Evolutionary conservation across 371 early-diverging fungal species (phyloP), one percentile per base, ranked within the genome.

Genomic region (Lichtheimia ramosa): DNA sequence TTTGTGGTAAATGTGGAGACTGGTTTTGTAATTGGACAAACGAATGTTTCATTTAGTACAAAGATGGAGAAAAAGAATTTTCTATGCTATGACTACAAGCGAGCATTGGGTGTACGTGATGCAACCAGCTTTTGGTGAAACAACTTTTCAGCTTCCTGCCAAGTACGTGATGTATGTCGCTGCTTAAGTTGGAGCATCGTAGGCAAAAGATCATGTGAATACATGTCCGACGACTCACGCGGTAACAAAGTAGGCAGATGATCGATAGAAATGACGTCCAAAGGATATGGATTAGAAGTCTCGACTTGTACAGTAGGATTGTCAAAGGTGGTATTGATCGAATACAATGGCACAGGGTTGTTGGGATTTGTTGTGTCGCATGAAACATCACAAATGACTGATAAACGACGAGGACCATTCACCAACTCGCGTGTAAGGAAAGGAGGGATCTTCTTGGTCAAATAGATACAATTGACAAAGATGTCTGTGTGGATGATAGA

Each of bases 381-480:
- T 63, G 90, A 89, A 53, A 98, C 98, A 71, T 98, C 98, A 25
- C 90, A 91, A 46, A 98, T 81, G 20, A 96, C 91, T 24, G 88
- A 85, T 43, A 98, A 68, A 51, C 81, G 79, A 52, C 96, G 86
- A 28, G 79, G 73, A 51, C 76, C 81, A 64, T 89, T 86, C 28
- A 94, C 71, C 83, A 86, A 82, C 42, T 89, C 88, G 59, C 74
- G 83, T 43, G 94, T 94, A 69, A 98, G 67, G 75, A 98, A 98
- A 24, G 98, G 95, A 56, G 96, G 94, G 64, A 98, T 96, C 73
- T 89, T 83, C 53, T 87, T 69, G 70, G 86, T 87, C 55, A 98
- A 87, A 70, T 98, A 98, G 77, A 98, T 96, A 79, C 96, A 98
- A 87, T 98, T 98, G 84, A 98, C 89, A 77, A 98, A 98, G 68